Conservation (phyloP, 345 rosid genomes). For the Populus euphratica region DNA sequence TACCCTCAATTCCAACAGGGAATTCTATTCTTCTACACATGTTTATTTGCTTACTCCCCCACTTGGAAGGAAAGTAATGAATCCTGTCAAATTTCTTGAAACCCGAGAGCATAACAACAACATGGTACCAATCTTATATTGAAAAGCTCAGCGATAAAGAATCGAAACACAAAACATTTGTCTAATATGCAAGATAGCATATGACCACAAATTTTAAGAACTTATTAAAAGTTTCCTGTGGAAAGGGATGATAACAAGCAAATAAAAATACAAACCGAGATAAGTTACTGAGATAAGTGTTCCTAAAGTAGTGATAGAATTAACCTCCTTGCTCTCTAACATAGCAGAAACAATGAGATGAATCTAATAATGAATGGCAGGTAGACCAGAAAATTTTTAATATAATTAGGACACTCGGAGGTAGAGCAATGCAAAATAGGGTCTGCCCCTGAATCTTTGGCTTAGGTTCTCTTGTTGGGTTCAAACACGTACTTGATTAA, state of each 20-base stretch:
- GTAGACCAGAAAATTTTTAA: neutral
- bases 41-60: no score
- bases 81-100: neutral
- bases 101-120: neutral
- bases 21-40: no score
- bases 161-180: neutral
- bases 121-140: neutral
- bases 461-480: conserved; percentile 58
- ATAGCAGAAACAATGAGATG: conserved; percentile 1
- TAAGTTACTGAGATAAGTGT: neutral
- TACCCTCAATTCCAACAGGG: no score
- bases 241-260: neutral
- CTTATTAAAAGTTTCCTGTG: neutral
- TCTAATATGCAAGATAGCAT: no score
- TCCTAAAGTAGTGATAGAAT: neutral
- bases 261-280: neutral
- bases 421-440: neutral
- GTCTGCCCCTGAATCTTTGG: neutral
- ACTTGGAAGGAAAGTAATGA: no score
- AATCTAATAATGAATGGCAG: neutral
- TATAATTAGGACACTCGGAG: neutral
- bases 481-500: conserved; percentile 64
- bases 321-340: neutral
- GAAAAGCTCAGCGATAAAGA: neutral
- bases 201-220: neutral